phyloP scores from a whole-genome alignment of 2,329 filamentous ascomycete genomes.

The Epichloe sylvatica region DNA sequence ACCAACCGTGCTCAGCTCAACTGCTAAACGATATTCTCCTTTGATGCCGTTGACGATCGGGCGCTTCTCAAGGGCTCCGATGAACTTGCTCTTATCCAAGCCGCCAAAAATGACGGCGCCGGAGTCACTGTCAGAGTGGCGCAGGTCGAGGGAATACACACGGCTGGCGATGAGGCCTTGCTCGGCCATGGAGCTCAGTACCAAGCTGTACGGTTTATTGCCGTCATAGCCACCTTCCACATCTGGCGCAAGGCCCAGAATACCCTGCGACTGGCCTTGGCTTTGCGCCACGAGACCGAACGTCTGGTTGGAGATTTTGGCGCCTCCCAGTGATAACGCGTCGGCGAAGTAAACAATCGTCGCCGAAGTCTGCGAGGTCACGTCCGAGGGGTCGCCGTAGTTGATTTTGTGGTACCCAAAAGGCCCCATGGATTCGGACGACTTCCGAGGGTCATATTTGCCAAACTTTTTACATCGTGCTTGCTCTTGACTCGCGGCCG shows the following conservation, averaged over 20 bases:
- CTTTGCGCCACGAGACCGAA: constrained; percentile 34
- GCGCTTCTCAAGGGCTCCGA: constrained; percentile 29
- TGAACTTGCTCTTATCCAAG: constrained; percentile 37
- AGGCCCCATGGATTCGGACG: constrained; percentile 24
- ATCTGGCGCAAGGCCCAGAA: constrained; percentile 35
- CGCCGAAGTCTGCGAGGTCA: constrained; percentile 22
- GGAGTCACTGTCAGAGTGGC: constrained; percentile 26
- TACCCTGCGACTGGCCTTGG: constrained; percentile 35
- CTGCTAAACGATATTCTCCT: constrained; percentile 25
- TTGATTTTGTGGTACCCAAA: constrained; percentile 24
- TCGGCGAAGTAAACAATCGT: constrained; percentile 33
- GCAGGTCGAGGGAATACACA: constrained; percentile 38
- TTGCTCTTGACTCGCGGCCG: constrained; percentile 21
- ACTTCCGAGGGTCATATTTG: constrained; percentile 29
- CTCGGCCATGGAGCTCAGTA: constrained; percentile 34
- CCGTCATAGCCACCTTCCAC: constrained; percentile 23
- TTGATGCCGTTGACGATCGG: constrained; percentile 26
- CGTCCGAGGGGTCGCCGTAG: constrained; percentile 26
- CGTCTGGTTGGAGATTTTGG: constrained; percentile 29
- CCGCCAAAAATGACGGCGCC: constrained; percentile 41
- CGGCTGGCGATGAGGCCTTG: constrained; percentile 35
- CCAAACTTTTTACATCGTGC: constrained; percentile 27
- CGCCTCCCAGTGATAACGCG: constrained; percentile 29
- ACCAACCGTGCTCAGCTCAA: constrained; percentile 19
- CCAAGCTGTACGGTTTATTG: constrained; percentile 33